Evolutionary conservation across 306 rosid genomes (phyloP).

Genomic region (Quercus agrifolia): DNA sequence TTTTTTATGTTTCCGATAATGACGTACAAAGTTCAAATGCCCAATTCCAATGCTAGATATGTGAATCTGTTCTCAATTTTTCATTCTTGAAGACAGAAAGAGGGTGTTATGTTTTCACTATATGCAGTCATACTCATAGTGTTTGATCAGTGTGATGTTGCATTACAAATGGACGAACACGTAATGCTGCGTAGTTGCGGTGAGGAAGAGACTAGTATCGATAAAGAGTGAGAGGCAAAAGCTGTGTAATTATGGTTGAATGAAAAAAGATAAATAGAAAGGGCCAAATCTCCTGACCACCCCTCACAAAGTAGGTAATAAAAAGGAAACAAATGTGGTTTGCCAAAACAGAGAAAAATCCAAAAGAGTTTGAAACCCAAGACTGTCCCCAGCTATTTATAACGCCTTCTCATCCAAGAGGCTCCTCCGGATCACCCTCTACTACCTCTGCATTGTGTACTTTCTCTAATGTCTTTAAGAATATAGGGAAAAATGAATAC

Average conservation of each 20-base stretch:
- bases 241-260: conserved; percentile 21
- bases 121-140: too few species aligned
- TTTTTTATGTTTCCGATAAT: too few species aligned
- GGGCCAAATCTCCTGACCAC: conserved; percentile 32
- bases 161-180: too few species aligned
- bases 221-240: neutral
- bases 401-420: conserved; percentile 37
- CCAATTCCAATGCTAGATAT: too few species aligned
- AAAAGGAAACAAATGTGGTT: conserved; percentile 49
- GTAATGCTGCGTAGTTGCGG: too few species aligned
- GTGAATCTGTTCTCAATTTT: too few species aligned
- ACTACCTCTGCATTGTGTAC: conserved; percentile 48
- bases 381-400: conserved; percentile 77
- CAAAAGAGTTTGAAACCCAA: conserved; percentile 55
- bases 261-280: conserved; percentile 4
- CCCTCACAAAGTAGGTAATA: conserved; percentile 36
- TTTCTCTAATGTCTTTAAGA: conserved; percentile 34
- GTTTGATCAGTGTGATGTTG: too few species aligned
- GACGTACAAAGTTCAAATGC: too few species aligned
- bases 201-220: neutral
- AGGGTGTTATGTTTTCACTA: too few species aligned
- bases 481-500: conserved; percentile 32
- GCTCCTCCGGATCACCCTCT: conserved; percentile 50
- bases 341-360: conserved; percentile 53
- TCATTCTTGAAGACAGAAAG: too few species aligned